Conservation (phyloP, 2,329 filamentous ascomycete genomes). For the Pseudocercospora fijiensis region DNA sequence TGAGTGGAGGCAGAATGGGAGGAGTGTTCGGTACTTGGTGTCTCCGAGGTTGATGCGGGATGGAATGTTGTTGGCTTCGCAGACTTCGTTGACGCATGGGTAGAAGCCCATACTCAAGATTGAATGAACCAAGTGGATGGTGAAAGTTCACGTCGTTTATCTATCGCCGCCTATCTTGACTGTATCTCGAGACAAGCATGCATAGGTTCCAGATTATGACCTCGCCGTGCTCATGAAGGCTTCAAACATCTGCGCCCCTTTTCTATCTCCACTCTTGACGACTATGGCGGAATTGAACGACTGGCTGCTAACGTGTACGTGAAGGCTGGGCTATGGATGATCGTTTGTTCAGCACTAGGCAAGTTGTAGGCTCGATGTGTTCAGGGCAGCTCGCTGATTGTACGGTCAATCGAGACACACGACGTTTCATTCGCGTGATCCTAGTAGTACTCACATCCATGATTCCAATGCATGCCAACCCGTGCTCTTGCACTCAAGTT, state of each 20-base stretch:
- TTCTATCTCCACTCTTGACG: not conserved
- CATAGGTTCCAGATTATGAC: not conserved
- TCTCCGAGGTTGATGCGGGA: not conserved
- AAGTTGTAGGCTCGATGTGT: not conserved
- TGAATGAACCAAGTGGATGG: not conserved
- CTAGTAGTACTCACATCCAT: not conserved
- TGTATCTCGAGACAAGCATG: not conserved
- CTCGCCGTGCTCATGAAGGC: not conserved
- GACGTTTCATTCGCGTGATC: too few species aligned
- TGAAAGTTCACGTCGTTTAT: too few species aligned
- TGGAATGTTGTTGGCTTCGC: not conserved
- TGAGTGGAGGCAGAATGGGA: not conserved
- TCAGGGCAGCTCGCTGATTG: not conserved
- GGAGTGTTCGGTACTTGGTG: not conserved
- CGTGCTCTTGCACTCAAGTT: not conserved
- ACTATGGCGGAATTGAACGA: not conserved
- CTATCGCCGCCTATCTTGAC: not conserved
- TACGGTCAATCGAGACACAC: not conserved
- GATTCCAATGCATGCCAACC: not conserved
- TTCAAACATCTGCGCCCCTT: not conserved
- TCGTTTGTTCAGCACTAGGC: not conserved
- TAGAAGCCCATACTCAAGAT: not conserved
- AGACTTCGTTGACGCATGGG: not conserved
- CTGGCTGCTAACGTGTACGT: not conserved
- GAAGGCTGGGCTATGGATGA: not conserved